Evolutionary conservation across 2,329 filamentous ascomycete species (phyloP).

Genomic region (Colletotrichum incanum): DNA sequence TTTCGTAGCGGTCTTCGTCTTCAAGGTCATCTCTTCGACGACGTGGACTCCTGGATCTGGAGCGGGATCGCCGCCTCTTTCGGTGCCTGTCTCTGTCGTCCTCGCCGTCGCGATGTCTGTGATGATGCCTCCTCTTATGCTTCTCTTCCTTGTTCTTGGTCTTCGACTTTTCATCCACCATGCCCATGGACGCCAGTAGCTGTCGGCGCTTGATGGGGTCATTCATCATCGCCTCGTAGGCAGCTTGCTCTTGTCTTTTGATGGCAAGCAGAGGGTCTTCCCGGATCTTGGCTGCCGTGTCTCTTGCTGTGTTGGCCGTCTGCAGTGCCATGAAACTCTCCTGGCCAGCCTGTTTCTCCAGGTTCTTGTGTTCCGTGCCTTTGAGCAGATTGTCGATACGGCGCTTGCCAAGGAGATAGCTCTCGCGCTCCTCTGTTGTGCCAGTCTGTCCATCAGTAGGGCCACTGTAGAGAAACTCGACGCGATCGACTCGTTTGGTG

Average conservation of each 20-base stretch:
- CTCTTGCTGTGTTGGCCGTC: slow-evolving; percentile 81
- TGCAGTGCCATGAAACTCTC: slow-evolving; percentile 74
- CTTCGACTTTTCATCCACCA: slow-evolving; percentile 61
- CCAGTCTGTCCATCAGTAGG: slow-evolving; percentile 84
- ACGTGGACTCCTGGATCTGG: slow-evolving; percentile 61
- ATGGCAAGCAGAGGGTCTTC: slow-evolving; percentile 95
- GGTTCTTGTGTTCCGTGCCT: slow-evolving; percentile 83
- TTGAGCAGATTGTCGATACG: slow-evolving; percentile 88
- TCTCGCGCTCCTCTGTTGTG: slow-evolving; percentile 90
- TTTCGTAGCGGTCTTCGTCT: slow-evolving; percentile 48
- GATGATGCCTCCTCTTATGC: slow-evolving; percentile 57
- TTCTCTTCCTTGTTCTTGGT: slow-evolving; percentile 60
- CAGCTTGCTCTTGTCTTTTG: slow-evolving; percentile 90
- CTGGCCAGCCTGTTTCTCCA: slow-evolving; percentile 81
- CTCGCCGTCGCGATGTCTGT: slow-evolving; percentile 61
- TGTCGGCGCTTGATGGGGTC: slow-evolving; percentile 79
- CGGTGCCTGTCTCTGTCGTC: slow-evolving; percentile 58
- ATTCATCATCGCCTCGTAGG: slow-evolving; percentile 85
- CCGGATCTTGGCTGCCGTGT: slow-evolving; percentile 88
- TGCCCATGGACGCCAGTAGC: slow-evolving; percentile 76
- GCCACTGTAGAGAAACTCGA: slow-evolving; percentile 99
- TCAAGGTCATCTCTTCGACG: slow-evolving; percentile 50
- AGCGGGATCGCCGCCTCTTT: slow-evolving; percentile 60
- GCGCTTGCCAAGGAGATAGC: slow-evolving; percentile 92
- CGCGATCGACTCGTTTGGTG: slow-evolving; percentile 82